Base-by-base conservation (phyloP, 768 basidiomycete genomes). In the Kockovaella imperatae region DNA sequence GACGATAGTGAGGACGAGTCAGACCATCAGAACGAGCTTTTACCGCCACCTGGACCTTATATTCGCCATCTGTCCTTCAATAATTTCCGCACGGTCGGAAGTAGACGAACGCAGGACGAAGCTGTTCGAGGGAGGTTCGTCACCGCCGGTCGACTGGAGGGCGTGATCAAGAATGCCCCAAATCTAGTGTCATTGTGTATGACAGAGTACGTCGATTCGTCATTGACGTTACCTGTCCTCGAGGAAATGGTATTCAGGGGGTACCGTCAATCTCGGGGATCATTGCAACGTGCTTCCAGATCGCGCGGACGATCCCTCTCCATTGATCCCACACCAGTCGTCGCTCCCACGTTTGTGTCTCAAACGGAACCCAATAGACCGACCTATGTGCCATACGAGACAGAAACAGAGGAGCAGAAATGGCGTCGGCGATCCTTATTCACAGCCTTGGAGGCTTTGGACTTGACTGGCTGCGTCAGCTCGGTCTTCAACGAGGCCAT, bases 71-170 rank as follows among this genome's bases (percentile, higher is more conserved):
- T 99, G 13, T 87, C 88, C 64, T 99, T 99, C 64, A 91, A 88
- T 60, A 89, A 93, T 68, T 99, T 99, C 76, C 81, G 91, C 23
- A 93, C 95, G 21, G 89, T 93, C 47, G 93, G 93, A 0, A 90
- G 96, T 82, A 80, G 88, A 41, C 82, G 95, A 17, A 87, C 86
- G 3, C 80, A 95, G 2, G 87, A 87, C 25, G 89, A 95, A 69
- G 84, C 88, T 32, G 80, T 87, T 13, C 82, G 80, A 45, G 84
- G 85, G 58, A 84, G 89, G 8, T 99, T 93, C 62, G 91, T 99
- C 30, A 99, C 93, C 1, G 84, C 85, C 0, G 83, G 85, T 47
- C 80, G 93, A 46, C 78, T 99, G 20, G 66, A 69, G 38, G 68
- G 63, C 11, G 60, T 70, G 8, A 61, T 68, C 43, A 69, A 68